Conservation (phyloP, 2,329 filamentous ascomycete species). For the Aspergillus flavus region DNA sequence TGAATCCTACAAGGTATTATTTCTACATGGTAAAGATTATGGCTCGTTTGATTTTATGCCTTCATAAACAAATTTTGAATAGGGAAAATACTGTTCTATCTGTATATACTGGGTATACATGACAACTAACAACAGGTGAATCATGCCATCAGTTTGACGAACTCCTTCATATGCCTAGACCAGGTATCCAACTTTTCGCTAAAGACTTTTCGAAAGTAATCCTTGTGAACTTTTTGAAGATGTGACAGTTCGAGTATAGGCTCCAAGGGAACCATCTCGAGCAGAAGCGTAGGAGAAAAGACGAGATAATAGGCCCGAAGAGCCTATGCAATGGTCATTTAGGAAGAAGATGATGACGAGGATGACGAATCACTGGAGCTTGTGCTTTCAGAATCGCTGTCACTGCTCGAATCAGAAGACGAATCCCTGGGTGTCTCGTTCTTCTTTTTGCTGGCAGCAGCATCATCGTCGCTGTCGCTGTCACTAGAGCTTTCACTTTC, state of each 20-base stretch:
- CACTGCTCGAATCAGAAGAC: conserved; percentile 19
- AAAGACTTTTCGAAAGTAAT: conserved; percentile 1
- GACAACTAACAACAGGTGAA: not conserved
- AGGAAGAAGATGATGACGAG: not conserved
- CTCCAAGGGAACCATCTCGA: not conserved
- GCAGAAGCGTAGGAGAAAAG: not conserved
- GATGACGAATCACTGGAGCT: conserved; percentile 15
- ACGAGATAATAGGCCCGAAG: not conserved
- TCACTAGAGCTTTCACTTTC: conserved; percentile 37
- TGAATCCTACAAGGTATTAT: not conserved
- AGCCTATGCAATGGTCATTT: not conserved
- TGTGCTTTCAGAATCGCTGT: conserved; percentile 19
- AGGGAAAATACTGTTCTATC: not conserved
- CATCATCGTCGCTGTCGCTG: conserved; percentile 29
- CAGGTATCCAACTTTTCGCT: conserved; percentile 21
- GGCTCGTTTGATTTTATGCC: not conserved
- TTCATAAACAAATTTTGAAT: not conserved
- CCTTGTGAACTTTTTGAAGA: conserved; percentile 3
- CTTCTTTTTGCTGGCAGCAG: conserved; percentile 11
- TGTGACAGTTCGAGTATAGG: not conserved
- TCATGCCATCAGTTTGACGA: not conserved
- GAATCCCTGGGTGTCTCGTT: conserved; percentile 19
- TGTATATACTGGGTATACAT: conserved; percentile 2
- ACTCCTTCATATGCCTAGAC: conserved; percentile 14
- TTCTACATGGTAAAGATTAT: not conserved